These are phyloP conservation scores for Trifolium subterraneum DNA, from an alignment of 306 rosid species.

Conservation along the genomic window DNA sequence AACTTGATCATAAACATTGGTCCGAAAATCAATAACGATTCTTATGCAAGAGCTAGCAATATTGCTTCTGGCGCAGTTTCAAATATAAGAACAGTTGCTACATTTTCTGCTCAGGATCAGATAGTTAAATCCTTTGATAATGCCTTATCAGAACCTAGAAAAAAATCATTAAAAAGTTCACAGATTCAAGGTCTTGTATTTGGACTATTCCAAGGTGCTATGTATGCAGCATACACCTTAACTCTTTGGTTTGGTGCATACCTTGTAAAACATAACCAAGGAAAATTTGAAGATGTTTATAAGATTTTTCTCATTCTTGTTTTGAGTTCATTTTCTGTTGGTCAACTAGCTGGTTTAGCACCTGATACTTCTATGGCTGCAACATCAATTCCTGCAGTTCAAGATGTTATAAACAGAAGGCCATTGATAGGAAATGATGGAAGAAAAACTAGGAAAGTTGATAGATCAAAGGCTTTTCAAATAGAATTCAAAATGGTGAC, in stretches of 20 bases:
- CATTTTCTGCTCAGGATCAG: slow-evolving; percentile 87
- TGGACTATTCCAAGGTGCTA: slow-evolving; percentile 79
- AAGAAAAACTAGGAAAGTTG: slow-evolving; percentile 55
- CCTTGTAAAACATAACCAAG: slow-evolving; percentile 55
- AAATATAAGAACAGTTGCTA: slow-evolving; percentile 79
- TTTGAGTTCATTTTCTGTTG: slow-evolving; percentile 90
- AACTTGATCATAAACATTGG: slow-evolving; percentile 78
- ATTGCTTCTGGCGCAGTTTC: slow-evolving; percentile 93
- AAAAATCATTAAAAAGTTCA: slow-evolving; percentile 62
- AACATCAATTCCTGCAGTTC: slow-evolving; percentile 71
- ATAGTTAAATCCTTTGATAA: slow-evolving; percentile 69
- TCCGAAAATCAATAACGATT: slow-evolving; percentile 63
- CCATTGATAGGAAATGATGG: slow-evolving; percentile 57
- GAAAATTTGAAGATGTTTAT: slow-evolving; percentile 64
- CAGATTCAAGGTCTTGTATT: slow-evolving; percentile 73
- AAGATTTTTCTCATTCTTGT: slow-evolving; percentile 92
- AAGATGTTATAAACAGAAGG: slow-evolving; percentile 64
- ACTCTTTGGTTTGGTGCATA: slow-evolving; percentile 79
- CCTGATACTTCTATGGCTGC: slow-evolving; percentile 86
- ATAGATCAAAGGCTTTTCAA: slow-evolving; percentile 53
- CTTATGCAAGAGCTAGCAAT: slow-evolving; percentile 83
- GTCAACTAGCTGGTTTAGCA: slow-evolving; percentile 90
- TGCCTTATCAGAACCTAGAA: slow-evolving; percentile 71
- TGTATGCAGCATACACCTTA: slow-evolving; percentile 85
- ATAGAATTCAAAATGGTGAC: slow-evolving; percentile 82